Conservation (phyloP, 345 rosid species). For the Alliaria petiolata region DNA sequence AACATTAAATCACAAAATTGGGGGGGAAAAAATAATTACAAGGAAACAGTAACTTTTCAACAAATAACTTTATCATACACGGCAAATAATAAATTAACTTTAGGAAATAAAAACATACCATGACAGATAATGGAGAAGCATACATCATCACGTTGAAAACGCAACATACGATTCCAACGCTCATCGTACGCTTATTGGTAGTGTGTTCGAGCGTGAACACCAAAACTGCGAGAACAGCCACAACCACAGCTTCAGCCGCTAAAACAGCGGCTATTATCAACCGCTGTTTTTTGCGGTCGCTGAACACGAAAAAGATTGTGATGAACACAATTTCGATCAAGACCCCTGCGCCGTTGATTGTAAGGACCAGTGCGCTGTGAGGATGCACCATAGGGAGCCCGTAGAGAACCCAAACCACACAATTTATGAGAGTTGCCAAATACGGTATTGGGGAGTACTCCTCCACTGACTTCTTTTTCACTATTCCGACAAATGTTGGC, state of each 20-base stretch:
- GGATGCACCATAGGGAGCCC: conserved; percentile 82
- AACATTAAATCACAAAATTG: no score
- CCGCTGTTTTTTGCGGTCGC: conserved; percentile 39
- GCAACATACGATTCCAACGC: conserved; percentile 61
- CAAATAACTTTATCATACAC: no score
- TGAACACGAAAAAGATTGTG: conserved; percentile 40
- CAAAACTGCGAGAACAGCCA: conserved; percentile 29
- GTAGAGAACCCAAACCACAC: conserved; percentile 77
- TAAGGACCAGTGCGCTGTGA: conserved; percentile 55
- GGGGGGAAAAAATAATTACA: neutral
- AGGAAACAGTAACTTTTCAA: neutral
- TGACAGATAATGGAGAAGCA: conserved; percentile 70
- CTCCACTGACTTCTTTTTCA: conserved; percentile 71
- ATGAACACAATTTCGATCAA: conserved; percentile 56
- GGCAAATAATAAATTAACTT: neutral
- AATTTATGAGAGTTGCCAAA: conserved; percentile 72
- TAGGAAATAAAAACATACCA: conserved; percentile 21
- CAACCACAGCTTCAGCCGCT: conserved; percentile 38
- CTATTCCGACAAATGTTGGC: conserved; percentile 71
- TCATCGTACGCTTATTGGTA: conserved; percentile 38
- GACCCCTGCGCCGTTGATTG: conserved; percentile 70
- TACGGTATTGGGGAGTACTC: conserved; percentile 76
- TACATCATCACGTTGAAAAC: conserved; percentile 75
- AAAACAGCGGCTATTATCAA: conserved; percentile 27
- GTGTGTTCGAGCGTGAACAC: conserved; percentile 48